Percentiles rank a stretch among this genome's conserved stretches.
Conservation (phyloP, 2,329 filamentous ascomycete species). For the Penicillium palitans region DNA sequence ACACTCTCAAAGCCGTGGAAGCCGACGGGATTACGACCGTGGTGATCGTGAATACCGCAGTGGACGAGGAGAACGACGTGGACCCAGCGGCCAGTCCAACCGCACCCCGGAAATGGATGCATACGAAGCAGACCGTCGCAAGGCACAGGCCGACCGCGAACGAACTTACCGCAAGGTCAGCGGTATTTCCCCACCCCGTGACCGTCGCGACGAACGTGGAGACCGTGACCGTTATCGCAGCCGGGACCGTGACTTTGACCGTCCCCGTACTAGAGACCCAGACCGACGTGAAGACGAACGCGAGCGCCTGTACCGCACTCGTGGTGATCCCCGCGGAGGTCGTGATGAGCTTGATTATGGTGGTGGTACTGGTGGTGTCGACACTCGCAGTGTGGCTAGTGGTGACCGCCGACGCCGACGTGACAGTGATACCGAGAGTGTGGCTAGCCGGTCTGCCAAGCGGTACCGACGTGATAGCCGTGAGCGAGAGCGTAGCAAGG, state of each 20-base stretch:
- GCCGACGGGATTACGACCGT: slow-evolving; percentile 54
- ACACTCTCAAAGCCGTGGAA: slow-evolving; percentile 47
- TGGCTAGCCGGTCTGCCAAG: slow-evolving; percentile 64
- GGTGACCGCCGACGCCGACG: slow-evolving; percentile 72
- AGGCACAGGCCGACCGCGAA: slow-evolving; percentile 90
- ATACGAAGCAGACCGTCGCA: slow-evolving; percentile 92
- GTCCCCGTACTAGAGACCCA: slow-evolving; percentile 40
- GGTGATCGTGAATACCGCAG: slow-evolving; percentile 61
- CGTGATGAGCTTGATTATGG: slow-evolving; percentile 92
- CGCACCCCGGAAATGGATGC: slow-evolving; percentile 89
- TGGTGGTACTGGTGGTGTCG: slow-evolving; percentile 57
- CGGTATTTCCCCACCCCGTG: slow-evolving; percentile 53
- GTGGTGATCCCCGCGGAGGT: slow-evolving; percentile 76
- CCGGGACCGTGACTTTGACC: slow-evolving; percentile 44
- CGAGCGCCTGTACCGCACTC: slow-evolving; percentile 78
- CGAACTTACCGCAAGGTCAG: slow-evolving; percentile 87
- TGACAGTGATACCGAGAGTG: slow-evolving; percentile 71
- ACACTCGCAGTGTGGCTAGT: slow-evolving; percentile 58
- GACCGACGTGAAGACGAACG: slow-evolving; percentile 76
- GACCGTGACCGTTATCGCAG: slow-evolving; percentile 40
- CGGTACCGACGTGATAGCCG: slow-evolving; percentile 46
- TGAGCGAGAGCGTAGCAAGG: slow-evolving; percentile 39
- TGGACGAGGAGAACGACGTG: slow-evolving; percentile 41
- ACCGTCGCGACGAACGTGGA: slow-evolving; percentile 41
- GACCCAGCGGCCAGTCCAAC: slow-evolving; percentile 61